Percentiles rank a stretch among this genome's conserved stretches.
phyloP scores from a whole-genome alignment of 495 filamentous ascomycete species.

The Physcia stellaris region DNA sequence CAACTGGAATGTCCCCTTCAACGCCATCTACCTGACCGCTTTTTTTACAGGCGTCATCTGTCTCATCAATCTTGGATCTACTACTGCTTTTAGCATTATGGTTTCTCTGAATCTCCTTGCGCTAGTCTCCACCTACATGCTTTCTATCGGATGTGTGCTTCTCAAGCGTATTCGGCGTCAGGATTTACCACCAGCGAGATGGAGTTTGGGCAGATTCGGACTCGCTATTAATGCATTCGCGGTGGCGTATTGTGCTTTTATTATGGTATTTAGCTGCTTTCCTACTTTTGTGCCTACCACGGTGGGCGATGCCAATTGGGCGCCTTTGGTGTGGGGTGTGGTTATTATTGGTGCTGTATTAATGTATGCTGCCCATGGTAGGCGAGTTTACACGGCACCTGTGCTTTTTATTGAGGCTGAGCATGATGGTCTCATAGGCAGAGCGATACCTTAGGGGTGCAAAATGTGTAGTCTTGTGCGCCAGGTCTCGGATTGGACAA shows the following conservation, averaged over 20 bases:
- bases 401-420: slow-evolving; percentile 23
- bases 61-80: slow-evolving; percentile 29
- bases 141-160: slow-evolving; percentile 26
- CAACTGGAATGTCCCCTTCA: slow-evolving; percentile 20
- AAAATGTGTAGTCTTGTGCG: no score
- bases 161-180: slow-evolving; percentile 10
- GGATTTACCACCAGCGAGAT: slow-evolving; percentile 8
- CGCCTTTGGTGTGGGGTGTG: slow-evolving; percentile 15
- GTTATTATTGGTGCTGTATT: slow-evolving; percentile 15
- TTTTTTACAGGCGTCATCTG: slow-evolving; percentile 22
- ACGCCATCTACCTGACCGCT: slow-evolving; percentile 21
- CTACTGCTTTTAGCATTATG: slow-evolving; percentile 28
- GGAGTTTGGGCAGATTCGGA: slow-evolving; percentile 17
- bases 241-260: slow-evolving; percentile 14
- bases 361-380: slow-evolving; percentile 19
- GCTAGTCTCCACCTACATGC: slow-evolving; percentile 28
- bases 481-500: no score
- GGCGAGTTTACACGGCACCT: slow-evolving; percentile 18
- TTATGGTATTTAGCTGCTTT: slow-evolving; percentile 22
- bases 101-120: slow-evolving; percentile 27
- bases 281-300: slow-evolving; percentile 15
- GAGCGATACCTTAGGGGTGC: no score
- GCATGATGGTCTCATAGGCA: no score
- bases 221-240: slow-evolving; percentile 19
- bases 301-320: slow-evolving; percentile 17